Conservation (phyloP, 768 basidiomycete genomes). For the Podaxis carcinomalis region DNA sequence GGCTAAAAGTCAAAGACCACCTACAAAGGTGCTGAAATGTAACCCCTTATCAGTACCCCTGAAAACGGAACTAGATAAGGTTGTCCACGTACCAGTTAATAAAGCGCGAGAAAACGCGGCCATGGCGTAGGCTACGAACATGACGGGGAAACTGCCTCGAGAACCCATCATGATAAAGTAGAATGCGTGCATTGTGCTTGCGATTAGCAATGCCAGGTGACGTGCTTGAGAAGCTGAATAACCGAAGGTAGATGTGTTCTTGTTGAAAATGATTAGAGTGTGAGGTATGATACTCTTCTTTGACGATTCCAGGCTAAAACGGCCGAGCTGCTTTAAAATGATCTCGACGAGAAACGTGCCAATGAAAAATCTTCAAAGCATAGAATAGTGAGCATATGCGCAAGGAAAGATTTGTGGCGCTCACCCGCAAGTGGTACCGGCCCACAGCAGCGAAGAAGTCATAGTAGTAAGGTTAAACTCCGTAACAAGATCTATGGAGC, state of each 20-base stretch:
- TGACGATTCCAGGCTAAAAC: slow-evolving; percentile 22
- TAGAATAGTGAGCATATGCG: not conserved
- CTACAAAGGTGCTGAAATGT: slow-evolving; percentile 33
- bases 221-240: slow-evolving; percentile 41
- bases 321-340: slow-evolving; percentile 39
- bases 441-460: slow-evolving; percentile 50
- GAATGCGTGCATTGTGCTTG: slow-evolving; percentile 33
- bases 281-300: slow-evolving; percentile 18
- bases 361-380: slow-evolving; percentile 32
- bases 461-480: slow-evolving; percentile 46
- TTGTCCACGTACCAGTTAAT: slow-evolving; percentile 35
- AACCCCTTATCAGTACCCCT: not conserved
- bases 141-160: slow-evolving; percentile 33
- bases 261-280: slow-evolving; percentile 15
- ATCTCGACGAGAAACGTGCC: slow-evolving; percentile 47
- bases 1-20: slow-evolving; percentile 6
- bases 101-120: slow-evolving; percentile 46
- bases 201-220: slow-evolving; percentile 32
- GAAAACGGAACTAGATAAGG: not conserved
- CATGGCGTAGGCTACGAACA: slow-evolving; percentile 43
- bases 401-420: slow-evolving; percentile 11
- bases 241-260: slow-evolving; percentile 8
- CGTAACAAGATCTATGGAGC: slow-evolving; percentile 38
- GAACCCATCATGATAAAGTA: slow-evolving; percentile 51
- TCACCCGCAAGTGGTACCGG: slow-evolving; percentile 46